Evolutionary conservation across 768 basidiomycete genomes (phyloP).

Genomic region (Rhizopogon vesiculosus): DNA sequence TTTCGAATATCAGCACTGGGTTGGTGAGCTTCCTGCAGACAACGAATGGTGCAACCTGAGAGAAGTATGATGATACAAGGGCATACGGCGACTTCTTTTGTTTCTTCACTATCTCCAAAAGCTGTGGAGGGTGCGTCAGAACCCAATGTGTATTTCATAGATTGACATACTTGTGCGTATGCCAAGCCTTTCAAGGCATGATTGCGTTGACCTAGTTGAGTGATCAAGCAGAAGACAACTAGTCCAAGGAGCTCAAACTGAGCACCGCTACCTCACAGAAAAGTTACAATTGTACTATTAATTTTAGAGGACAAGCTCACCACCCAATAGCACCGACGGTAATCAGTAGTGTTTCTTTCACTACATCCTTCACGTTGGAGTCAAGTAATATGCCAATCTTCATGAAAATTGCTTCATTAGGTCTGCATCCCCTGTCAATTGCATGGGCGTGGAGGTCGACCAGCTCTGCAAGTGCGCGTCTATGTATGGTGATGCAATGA

Average conservation of each 20-base stretch:
- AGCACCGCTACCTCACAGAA: conserved; percentile 32
- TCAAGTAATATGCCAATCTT: conserved; percentile 47
- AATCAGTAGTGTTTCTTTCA: conserved; percentile 63
- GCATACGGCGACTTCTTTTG: conserved; percentile 61
- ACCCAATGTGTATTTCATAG: background rate
- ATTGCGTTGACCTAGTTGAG: conserved; percentile 63
- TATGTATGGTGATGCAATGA: conserved; percentile 8
- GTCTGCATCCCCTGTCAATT: conserved; percentile 25
- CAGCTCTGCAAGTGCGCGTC: conserved; percentile 43
- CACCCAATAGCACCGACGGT: conserved; percentile 52
- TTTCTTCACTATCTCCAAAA: conserved; percentile 50
- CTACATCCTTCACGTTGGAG: conserved; percentile 32
- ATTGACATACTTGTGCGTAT: conserved; percentile 52
- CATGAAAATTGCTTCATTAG: conserved; percentile 38
- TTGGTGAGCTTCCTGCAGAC: conserved; percentile 53
- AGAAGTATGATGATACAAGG: conserved; percentile 66
- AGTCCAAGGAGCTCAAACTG: conserved; percentile 52
- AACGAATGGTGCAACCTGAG: conserved; percentile 61
- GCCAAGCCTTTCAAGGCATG: conserved; percentile 67
- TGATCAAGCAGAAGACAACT: conserved; percentile 56
- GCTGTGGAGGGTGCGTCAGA: conserved; percentile 32
- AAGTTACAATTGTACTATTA: conserved; percentile 2
- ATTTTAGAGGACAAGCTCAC: conserved; percentile 18
- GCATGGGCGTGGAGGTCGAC: conserved; percentile 37
- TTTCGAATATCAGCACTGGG: conserved; percentile 55